These are phyloP conservation scores for Ascochyta clinopodiicola DNA, from an alignment of 2,329 filamentous ascomycete genomes.

Conservation along the genomic window DNA sequence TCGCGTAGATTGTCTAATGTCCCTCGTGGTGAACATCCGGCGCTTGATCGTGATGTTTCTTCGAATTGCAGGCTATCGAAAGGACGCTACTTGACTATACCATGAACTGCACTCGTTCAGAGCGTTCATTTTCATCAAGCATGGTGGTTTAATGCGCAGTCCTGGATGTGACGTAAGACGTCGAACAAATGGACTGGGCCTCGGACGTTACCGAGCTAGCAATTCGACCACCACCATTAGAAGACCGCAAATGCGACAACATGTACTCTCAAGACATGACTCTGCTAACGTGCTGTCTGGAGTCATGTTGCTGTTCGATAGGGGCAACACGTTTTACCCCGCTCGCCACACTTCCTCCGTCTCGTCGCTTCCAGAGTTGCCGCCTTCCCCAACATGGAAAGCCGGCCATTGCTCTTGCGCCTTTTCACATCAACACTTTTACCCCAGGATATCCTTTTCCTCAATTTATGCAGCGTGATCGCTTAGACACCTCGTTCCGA, in stretches of 20 bases:
- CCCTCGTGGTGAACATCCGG: too few relatives aligned
- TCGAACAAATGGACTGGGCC: neutral
- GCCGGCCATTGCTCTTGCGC: neutral
- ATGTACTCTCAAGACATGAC: neutral
- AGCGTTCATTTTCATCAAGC: too few relatives aligned
- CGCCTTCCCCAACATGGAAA: conserved; percentile 9
- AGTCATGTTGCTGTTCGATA: neutral
- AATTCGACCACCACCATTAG: neutral
- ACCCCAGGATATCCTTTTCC: neutral
- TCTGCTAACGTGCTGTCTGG: neutral
- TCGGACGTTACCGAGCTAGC: neutral
- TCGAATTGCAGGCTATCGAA: too few relatives aligned
- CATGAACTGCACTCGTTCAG: too few relatives aligned
- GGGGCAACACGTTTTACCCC: conserved; percentile 6
- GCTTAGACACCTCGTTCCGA: neutral
- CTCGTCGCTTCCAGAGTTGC: neutral
- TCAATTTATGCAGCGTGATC: neutral
- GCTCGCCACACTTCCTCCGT: conserved; percentile 11
- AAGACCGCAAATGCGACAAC: neutral
- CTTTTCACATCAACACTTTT: neutral
- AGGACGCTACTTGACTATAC: too few relatives aligned
- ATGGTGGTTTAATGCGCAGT: neutral
- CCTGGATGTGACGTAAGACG: neutral
- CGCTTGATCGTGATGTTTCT: too few relatives aligned
- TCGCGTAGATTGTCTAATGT: too few relatives aligned